Evolutionary conservation across 768 basidiomycete species (phyloP).

Genomic region (Boletus bicolor): DNA sequence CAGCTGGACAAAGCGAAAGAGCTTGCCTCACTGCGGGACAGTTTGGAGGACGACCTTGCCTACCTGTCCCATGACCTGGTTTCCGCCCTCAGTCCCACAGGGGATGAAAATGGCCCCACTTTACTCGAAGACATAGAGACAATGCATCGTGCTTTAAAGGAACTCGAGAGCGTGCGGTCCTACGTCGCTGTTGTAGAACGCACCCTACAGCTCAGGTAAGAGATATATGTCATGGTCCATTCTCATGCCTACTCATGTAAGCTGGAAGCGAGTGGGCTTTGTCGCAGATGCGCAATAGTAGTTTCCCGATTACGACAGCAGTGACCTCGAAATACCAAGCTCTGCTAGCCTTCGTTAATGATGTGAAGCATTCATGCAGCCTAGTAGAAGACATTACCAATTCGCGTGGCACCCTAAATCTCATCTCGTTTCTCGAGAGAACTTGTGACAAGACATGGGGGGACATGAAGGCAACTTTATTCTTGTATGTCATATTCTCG

Average conservation of each 20-base stretch:
- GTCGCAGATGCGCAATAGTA: conserved; percentile 43
- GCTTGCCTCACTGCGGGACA: conserved; percentile 72
- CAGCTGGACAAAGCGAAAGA: conserved; percentile 67
- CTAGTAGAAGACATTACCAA: conserved; percentile 43
- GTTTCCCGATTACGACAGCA: conserved; percentile 40
- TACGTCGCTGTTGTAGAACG: conserved; percentile 76
- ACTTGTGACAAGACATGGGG: conserved; percentile 74
- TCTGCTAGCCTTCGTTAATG: conserved; percentile 58
- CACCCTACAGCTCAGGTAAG: conserved; percentile 70
- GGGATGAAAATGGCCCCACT: conserved; percentile 50
- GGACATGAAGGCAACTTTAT: conserved; percentile 65
- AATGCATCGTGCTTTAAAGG: conserved; percentile 71
- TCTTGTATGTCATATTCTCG: conserved; percentile 45
- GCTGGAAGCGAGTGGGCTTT: conserved; percentile 54
- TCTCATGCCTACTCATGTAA: conserved; percentile 6
- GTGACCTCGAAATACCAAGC: conserved; percentile 56
- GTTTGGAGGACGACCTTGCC: conserved; percentile 72
- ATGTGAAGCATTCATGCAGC: conserved; percentile 44
- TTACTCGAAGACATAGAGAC: conserved; percentile 81
- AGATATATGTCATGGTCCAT: neutral
- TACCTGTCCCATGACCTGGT: conserved; percentile 63
- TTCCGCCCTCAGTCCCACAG: conserved; percentile 45
- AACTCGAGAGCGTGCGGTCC: conserved; percentile 68
- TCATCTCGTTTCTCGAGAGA: conserved; percentile 59
- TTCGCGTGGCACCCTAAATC: conserved; percentile 50